Evolutionary conservation across 1,139 yeast genomes (phyloP).

Genomic region (Candida sanyaensis): DNA sequence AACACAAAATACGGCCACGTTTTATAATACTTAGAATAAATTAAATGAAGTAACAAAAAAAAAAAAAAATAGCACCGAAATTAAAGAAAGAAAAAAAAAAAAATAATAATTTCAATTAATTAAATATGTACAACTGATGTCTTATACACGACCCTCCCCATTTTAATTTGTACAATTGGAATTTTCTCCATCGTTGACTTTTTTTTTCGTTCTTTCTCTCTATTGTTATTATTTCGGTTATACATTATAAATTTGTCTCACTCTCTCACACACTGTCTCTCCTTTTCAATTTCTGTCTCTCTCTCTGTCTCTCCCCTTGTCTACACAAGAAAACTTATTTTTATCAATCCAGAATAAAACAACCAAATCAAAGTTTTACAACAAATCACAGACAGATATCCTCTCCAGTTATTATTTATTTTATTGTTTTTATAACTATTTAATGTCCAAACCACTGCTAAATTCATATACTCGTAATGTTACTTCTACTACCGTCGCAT

Average conservation of each 20-base stretch:
- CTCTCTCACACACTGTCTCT: too few relatives aligned
- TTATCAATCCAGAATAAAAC: too few relatives aligned
- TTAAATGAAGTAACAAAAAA: too few relatives aligned
- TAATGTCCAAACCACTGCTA: constrained; percentile 18
- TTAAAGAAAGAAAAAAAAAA: too few relatives aligned
- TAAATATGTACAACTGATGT: background rate
- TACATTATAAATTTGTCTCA: background rate
- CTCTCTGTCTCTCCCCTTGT: background rate
- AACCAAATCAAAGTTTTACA: background rate
- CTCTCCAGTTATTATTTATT: background rate
- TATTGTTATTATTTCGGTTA: background rate
- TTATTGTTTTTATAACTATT: background rate
- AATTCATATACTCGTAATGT: constrained; percentile 8
- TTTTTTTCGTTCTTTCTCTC: background rate
- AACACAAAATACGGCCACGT: too few relatives aligned
- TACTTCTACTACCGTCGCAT: constrained; percentile 20
- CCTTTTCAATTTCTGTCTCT: background rate
- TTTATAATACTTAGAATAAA: too few relatives aligned
- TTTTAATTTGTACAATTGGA: background rate
- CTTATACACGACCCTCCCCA: background rate
- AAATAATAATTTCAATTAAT: too few relatives aligned
- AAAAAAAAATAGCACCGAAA: too few relatives aligned
- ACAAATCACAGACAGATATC: background rate
- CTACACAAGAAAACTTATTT: background rate
- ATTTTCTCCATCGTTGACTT: background rate